These are phyloP conservation scores for Ocimum tenuiflorum DNA, from an alignment of 257 asterid genomes.

Conservation along the genomic window DNA sequence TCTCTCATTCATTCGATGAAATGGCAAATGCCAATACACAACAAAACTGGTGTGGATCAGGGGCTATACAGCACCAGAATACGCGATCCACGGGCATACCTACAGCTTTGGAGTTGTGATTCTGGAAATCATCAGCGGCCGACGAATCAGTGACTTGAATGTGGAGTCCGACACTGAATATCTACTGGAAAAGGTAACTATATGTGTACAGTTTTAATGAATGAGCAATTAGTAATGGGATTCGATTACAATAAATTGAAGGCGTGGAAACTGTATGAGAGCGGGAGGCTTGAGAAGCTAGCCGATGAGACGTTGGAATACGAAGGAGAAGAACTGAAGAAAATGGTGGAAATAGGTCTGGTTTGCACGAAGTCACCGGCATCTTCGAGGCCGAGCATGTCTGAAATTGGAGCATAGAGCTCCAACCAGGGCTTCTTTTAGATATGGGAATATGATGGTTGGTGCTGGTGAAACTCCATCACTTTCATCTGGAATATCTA, in stretches of 20 bases:
- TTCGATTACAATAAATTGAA: neutral
- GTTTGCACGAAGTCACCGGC: slow-evolving; percentile 65
- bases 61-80: slow-evolving; percentile 88
- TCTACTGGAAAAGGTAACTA: slow-evolving; percentile 59
- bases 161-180: slow-evolving; percentile 46
- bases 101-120: slow-evolving; percentile 76
- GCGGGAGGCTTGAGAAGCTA: slow-evolving; percentile 36
- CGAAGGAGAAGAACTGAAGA: slow-evolving; percentile 53
- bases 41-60: slow-evolving; percentile 21
- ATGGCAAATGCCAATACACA: too few species aligned
- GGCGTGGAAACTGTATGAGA: slow-evolving; percentile 78
- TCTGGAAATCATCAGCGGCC: slow-evolving; percentile 65
- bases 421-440: slow-evolving; percentile 30
- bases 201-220: too few species aligned
- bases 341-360: slow-evolving; percentile 57
- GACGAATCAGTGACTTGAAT: slow-evolving; percentile 43
- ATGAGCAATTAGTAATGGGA: too few species aligned
- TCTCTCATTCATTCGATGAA: neutral
- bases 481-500: slow-evolving; percentile 14
- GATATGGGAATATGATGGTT: slow-evolving; percentile 25
- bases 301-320: slow-evolving; percentile 56
- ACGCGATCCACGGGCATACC: slow-evolving; percentile 70
- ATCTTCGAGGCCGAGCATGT: slow-evolving; percentile 70
- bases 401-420: slow-evolving; percentile 41
- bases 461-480: slow-evolving; percentile 10